Percentiles rank a stretch among this genome's conserved stretches.
phyloP scores from a whole-genome alignment of 2,329 filamentous ascomycete species.

The Trichoderma semiorbis region DNA sequence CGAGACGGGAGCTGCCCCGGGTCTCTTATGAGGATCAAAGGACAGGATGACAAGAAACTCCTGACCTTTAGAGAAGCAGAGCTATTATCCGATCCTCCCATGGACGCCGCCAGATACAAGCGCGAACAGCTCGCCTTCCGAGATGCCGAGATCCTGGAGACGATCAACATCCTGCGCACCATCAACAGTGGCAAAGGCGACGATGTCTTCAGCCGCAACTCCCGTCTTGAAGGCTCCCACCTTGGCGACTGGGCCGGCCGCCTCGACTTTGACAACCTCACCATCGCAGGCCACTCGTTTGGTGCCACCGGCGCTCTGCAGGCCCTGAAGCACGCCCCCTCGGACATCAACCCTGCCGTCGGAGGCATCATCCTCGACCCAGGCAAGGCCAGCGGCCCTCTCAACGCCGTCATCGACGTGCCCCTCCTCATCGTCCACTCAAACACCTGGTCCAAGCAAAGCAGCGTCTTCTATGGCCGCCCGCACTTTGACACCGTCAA shows the following conservation, averaged over 20 bases:
- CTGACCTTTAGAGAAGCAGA: slow-evolving; percentile 38
- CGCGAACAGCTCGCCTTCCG: slow-evolving; percentile 48
- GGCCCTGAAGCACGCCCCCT: slow-evolving; percentile 47
- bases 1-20: slow-evolving; percentile 51
- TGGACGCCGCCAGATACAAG: slow-evolving; percentile 41
- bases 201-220: slow-evolving; percentile 39
- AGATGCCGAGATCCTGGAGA: slow-evolving; percentile 47
- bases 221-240: slow-evolving; percentile 44
- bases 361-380: slow-evolving; percentile 63
- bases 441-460: slow-evolving; percentile 57
- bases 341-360: slow-evolving; percentile 40
- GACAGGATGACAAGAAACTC: slow-evolving; percentile 28
- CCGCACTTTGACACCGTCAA: slow-evolving; percentile 63
- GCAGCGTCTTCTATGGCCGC: slow-evolving; percentile 57
- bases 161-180: slow-evolving; percentile 38
- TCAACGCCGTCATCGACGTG: slow-evolving; percentile 57
- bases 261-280: slow-evolving; percentile 51
- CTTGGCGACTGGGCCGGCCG: slow-evolving; percentile 50
- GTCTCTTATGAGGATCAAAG: slow-evolving; percentile 35
- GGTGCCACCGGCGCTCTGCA: slow-evolving; percentile 63
- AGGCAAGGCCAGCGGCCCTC: slow-evolving; percentile 59
- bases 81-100: slow-evolving; percentile 28
- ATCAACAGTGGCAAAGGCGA: slow-evolving; percentile 41
- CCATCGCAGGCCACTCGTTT: slow-evolving; percentile 62
- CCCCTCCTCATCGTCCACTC: slow-evolving; percentile 62